Conservation (phyloP, 208 protist genomes). For the Wallacemonas sp. region DNA sequence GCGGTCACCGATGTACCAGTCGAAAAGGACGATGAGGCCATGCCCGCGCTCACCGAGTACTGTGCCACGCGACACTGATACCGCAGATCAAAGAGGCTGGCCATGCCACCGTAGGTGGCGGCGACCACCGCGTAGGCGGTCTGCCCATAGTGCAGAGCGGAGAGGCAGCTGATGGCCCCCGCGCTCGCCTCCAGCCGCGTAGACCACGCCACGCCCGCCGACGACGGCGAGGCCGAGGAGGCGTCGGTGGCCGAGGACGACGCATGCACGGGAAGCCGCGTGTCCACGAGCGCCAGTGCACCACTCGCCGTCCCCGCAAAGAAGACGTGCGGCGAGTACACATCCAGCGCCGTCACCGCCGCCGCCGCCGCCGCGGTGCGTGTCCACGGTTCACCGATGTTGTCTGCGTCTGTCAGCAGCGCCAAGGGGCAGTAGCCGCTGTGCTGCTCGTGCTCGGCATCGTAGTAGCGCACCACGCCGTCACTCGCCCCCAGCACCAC, state of each 20-base stretch:
- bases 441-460: conserved; percentile 22
- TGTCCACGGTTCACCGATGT: neutral
- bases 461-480: conserved; percentile 30
- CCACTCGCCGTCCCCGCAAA: conserved; percentile 49
- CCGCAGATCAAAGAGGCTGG: conserved; percentile 75
- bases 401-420: neutral
- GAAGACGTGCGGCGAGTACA: conserved; percentile 27
- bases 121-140: conserved; percentile 39
- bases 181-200: neutral
- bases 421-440: conserved; percentile 18
- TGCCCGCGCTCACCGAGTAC: conserved; percentile 15
- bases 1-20: no score
- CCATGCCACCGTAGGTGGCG: conserved; percentile 39
- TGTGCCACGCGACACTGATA: conserved; percentile 47
- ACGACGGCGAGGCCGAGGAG: neutral
- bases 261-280: neutral
- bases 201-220: conserved; percentile 1
- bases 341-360: conserved; percentile 35
- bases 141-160: conserved; percentile 22
- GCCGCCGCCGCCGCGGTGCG: conserved; percentile 21
- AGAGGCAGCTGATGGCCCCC: conserved; percentile 22
- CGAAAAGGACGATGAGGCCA: no score
- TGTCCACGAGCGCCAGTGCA: conserved; percentile 26
- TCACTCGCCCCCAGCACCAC: conserved; percentile 54
- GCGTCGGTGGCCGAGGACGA: no score